phyloP scores from a whole-genome alignment of 305 asterid species.

The Solanum hybrid region DNA sequence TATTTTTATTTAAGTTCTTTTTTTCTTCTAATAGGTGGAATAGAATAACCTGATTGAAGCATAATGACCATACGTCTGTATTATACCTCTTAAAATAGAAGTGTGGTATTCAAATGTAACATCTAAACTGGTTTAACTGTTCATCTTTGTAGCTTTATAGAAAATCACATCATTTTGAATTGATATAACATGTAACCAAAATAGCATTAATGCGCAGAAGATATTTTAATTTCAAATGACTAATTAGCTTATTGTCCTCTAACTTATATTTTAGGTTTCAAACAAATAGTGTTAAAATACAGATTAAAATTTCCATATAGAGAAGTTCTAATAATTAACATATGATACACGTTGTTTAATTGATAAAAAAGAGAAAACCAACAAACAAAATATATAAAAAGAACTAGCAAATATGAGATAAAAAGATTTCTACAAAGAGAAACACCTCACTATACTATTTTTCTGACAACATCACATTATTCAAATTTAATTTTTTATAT shows the following conservation, averaged over 20 bases:
- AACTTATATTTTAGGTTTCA: background rate
- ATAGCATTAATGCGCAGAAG: background rate
- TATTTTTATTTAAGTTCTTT: background rate
- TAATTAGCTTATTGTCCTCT: background rate
- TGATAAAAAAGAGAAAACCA: background rate
- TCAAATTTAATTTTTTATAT: background rate
- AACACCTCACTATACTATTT: background rate
- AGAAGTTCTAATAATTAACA: background rate
- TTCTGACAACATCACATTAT: background rate
- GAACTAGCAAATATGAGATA: background rate
- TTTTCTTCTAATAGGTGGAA: background rate
- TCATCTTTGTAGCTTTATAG: background rate
- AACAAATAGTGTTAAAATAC: background rate
- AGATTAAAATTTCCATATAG: background rate
- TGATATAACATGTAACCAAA: background rate
- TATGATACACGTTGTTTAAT: background rate
- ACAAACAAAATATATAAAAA: background rate
- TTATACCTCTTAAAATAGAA: background rate
- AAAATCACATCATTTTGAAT: background rate
- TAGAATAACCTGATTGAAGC: background rate
- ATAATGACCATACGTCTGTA: background rate
- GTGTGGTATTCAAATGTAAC: background rate
- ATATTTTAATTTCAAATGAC: background rate
- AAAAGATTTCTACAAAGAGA: background rate
- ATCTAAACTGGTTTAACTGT: background rate